These are phyloP conservation scores for Colletotrichum sojae DNA, from an alignment of 2,329 filamentous ascomycete species.

Conservation along the genomic window DNA sequence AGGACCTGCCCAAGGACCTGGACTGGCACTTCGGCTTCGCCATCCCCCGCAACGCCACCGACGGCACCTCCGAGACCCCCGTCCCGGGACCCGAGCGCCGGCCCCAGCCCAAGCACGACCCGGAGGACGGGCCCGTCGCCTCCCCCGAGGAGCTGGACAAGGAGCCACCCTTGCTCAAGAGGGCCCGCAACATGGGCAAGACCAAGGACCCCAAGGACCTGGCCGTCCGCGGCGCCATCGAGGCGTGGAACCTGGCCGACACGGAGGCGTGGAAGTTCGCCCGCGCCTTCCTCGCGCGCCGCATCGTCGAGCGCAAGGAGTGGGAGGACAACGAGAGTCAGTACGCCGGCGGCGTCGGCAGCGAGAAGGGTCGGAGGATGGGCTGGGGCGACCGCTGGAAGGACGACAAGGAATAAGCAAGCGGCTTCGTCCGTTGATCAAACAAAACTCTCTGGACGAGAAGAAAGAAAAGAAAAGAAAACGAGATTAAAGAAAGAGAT, in stretches of 20 bases:
- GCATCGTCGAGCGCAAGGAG: constrained; percentile 72
- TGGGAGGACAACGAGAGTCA: constrained; percentile 80
- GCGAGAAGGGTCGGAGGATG: constrained; percentile 57
- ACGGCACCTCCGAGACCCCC: constrained; percentile 69
- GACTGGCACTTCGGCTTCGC: constrained; percentile 93
- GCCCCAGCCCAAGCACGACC: constrained; percentile 64
- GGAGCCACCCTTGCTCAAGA: constrained; percentile 68
- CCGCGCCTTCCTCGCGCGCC: constrained; percentile 75
- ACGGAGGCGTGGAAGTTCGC: constrained; percentile 85
- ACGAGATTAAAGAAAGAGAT: background rate
- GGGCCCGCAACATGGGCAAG: constrained; percentile 60
- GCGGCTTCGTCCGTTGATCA: background rate
- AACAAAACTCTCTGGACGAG: background rate
- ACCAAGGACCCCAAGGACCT: constrained; percentile 60
- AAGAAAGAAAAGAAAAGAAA: constrained; percentile 5
- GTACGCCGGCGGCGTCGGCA: constrained; percentile 74
- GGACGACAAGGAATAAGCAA: constrained; percentile 45
- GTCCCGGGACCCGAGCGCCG: constrained; percentile 71
- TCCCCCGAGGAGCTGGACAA: constrained; percentile 66
- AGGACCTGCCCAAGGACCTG: constrained; percentile 75
- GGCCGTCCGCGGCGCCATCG: constrained; percentile 67
- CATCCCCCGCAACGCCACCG: constrained; percentile 72
- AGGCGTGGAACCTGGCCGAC: constrained; percentile 79
- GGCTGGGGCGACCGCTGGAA: constrained; percentile 53
- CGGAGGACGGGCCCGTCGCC: constrained; percentile 63